Base-by-base conservation (phyloP, 768 basidiomycete species). In the Cystofilobasidium bisporidii region DNA sequence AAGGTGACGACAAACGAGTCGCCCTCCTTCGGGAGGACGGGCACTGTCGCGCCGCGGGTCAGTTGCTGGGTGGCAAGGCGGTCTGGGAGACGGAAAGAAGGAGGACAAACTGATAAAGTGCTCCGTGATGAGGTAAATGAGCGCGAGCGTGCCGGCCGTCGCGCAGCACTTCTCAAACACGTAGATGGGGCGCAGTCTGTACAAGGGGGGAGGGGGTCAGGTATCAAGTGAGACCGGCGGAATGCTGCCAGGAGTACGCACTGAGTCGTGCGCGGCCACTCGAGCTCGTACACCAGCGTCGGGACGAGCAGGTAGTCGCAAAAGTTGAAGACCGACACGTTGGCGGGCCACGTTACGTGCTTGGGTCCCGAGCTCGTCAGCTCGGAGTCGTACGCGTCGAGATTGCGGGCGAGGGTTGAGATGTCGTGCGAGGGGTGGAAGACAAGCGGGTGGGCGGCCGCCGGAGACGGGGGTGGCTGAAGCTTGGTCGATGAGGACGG, bases 251-350 rank as follows among this genome's bases (percentile, higher is more conserved):
- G 17, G 14, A 60, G 10, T 26, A 78, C 83, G 60, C 73, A 89
- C 89, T 81, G 79, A 38, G 88, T 85, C 14, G 94, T 97, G 61
- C 94, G 80, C 14, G 94, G 94, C 76, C 93, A 99, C 77, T 97
- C 93, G 40, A 98, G 80, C 76, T 98, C 92, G 74, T 99, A 99
- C 10, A 97, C 92, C 50, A 99, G 81, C 0, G 91, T 91, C 18
- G 96, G 96, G 56, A 89, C 85, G 45, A 93, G 78, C 78, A 89
- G 84, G 77, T 93, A 99, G 45, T 87, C 82, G 33, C 83, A 83
- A 74, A 92, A 98, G 76, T 91, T 87, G 73, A 81, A 83, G 74
- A 84, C 82, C 0, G 86, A 86, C 69, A 98, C 82, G 75, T 92
- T 97, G 57, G 85, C 81, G 0, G 93, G 93, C 84, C 89, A 99